Base-by-base conservation (phyloP, 2,329 filamentous ascomycete genomes). In the Aureobasidium mangrovei region DNA sequence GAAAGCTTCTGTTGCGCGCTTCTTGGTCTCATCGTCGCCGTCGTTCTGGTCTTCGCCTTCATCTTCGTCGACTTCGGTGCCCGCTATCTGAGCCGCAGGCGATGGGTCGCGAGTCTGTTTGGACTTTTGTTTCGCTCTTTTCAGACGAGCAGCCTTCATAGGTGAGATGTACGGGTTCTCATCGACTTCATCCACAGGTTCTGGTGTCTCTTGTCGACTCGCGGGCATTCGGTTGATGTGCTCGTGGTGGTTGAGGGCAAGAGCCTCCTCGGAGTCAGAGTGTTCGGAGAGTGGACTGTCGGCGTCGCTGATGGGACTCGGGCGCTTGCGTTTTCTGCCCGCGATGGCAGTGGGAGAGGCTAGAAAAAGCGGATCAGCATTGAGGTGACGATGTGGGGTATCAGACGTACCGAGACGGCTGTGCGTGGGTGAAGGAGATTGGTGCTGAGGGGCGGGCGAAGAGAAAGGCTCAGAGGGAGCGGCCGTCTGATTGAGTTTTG, bases 401-500 rank as follows among this genome's bases (percentile, higher is more conserved):
- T 24, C 40, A 9, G 9, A 10, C 33, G 35, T 40, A 47, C 43
- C 43, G 8, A 48, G 35, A 12, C 36, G 43, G 36, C 29, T n/a
- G 29, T 40, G 54, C n/a, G 39, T 28, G 8, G 46, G 42, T 27
- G 48, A 52, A n/a, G 54, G 54, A 31, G 54, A 56, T 24, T 46
- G 35, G 24, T 41, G 42, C 26, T 35, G 47, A n/a, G 40, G 40
- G 24, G 26, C 32, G 28, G 54, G 54, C 26, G 54, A 52, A 41
- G 54, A 52, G 27, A 24, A 62, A 27, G 65, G 64, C 35, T 74
- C 73, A 6, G 72, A 70, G 27, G 69, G 61, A 26, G 68, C 61
- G 43, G 67, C 63, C 32, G 75, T 75, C 58, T 84, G 81, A 60
- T 82, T 82, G 57, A 90, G 78, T 73, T 90, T 91, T 75, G 85